phyloP scores from a whole-genome alignment of 495 filamentous ascomycete species.

The Talaromyces stipitatus region DNA sequence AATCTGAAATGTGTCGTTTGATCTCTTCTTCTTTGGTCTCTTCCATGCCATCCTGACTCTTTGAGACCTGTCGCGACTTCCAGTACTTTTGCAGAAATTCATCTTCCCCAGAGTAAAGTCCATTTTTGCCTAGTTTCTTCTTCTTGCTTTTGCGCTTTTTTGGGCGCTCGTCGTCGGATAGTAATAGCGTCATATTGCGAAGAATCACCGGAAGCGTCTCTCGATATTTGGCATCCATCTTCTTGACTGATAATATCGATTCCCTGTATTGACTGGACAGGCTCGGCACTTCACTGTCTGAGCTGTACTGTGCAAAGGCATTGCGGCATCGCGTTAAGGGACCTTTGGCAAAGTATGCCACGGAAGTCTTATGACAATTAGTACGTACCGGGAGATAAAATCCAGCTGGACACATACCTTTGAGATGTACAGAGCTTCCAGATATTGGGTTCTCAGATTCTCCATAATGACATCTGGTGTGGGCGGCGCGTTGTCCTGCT shows the following conservation, averaged over 20 bases:
- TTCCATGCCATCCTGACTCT: slow-evolving; percentile 25
- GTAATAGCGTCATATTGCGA: slow-evolving; percentile 50
- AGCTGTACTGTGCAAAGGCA: slow-evolving; percentile 56
- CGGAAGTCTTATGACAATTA: slow-evolving; percentile 52
- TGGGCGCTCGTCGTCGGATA: slow-evolving; percentile 52
- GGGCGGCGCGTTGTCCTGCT: slow-evolving; percentile 39
- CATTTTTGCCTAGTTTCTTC: slow-evolving; percentile 66
- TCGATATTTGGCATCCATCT: slow-evolving; percentile 83
- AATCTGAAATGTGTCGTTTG: slow-evolving; percentile 51
- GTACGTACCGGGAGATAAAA: slow-evolving; percentile 8
- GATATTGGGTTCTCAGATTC: slow-evolving; percentile 67
- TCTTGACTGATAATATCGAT: slow-evolving; percentile 60
- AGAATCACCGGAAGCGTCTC: slow-evolving; percentile 65
- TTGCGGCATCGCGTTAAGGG: slow-evolving; percentile 81
- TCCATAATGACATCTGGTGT: slow-evolving; percentile 50
- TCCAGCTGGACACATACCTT: too few species aligned
- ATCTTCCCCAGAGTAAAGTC: slow-evolving; percentile 68
- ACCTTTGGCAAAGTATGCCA: slow-evolving; percentile 97
- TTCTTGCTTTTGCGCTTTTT: slow-evolving; percentile 60
- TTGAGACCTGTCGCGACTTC: slow-evolving; percentile 41
- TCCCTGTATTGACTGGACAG: slow-evolving; percentile 62
- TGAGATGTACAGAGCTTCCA: slow-evolving; percentile 84
- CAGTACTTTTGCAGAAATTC: slow-evolving; percentile 77
- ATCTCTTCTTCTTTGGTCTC: slow-evolving; percentile 44
- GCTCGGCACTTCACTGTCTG: slow-evolving; percentile 30